These are phyloP conservation scores for Kodamaea kaohsiungensis DNA, from an alignment of 805 yeast genomes.

Conservation along the genomic window DNA sequence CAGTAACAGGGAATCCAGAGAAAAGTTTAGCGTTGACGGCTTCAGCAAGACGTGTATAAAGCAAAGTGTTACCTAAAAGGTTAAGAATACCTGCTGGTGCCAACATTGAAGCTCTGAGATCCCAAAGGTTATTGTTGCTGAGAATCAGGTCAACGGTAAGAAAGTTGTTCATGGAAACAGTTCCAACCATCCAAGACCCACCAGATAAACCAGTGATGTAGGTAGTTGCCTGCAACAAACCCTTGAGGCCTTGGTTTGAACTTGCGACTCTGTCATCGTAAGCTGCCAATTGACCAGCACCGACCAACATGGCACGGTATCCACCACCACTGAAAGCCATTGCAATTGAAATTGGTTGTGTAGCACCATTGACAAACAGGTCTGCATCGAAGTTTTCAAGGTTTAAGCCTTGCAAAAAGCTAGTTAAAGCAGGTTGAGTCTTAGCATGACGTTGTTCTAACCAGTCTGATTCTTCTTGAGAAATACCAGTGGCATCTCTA, in stretches of 20 bases:
- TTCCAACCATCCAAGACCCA: conserved; percentile 42
- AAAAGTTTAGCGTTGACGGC: conserved; percentile 27
- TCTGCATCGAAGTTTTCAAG: conserved; percentile 14
- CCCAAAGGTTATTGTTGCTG: conserved; percentile 19
- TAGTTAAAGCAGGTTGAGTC: conserved; percentile 8
- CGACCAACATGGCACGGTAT: conserved; percentile 54
- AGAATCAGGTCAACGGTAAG: conserved; percentile 19
- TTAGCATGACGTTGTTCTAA: conserved; percentile 9
- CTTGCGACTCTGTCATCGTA: conserved; percentile 71
- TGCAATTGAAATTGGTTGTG: conserved; percentile 26
- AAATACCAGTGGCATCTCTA: conserved; percentile 7
- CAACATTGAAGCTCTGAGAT: conserved; percentile 17
- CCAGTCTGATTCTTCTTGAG: conserved; percentile 11
- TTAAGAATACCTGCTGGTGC: conserved; percentile 13
- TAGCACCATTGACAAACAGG: conserved; percentile 7
- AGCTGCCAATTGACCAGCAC: conserved; percentile 85
- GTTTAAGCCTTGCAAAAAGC: conserved; percentile 7
- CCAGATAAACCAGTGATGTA: conserved; percentile 44
- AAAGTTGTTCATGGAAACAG: conserved; percentile 20
- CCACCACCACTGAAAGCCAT: conserved; percentile 44
- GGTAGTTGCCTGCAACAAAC: conserved; percentile 37
- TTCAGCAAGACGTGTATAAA: conserved; percentile 41
- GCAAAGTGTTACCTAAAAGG: conserved; percentile 14
- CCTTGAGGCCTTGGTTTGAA: conserved; percentile 22
- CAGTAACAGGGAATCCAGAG: conserved; percentile 35